phyloP scores from a whole-genome alignment of 129 eudicot genomes.

The Tagetes patula region DNA sequence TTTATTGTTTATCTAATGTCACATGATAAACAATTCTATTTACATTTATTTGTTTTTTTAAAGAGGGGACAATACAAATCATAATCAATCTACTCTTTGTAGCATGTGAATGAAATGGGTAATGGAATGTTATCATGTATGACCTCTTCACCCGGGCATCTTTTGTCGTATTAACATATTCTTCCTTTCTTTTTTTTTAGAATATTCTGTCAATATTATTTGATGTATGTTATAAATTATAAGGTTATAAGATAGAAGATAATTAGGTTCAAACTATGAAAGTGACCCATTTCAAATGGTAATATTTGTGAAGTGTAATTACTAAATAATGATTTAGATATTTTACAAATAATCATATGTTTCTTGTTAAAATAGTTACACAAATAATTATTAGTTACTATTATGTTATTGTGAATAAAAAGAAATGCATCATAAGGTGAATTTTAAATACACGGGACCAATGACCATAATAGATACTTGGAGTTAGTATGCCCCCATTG shows the following conservation, averaged over 20 bases:
- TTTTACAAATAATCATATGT: neutral
- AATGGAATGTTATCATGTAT: conserved; percentile 31
- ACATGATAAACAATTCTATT: neutral
- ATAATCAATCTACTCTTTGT: conserved; percentile 38
- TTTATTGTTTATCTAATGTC: neutral
- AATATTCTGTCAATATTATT: conserved; percentile 21
- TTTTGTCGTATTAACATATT: conserved; percentile 37
- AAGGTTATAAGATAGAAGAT: neutral
- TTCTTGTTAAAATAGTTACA: neutral
- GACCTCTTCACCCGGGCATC: conserved; percentile 41
- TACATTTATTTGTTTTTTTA: neutral
- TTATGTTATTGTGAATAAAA: neutral
- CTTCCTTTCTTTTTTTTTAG: conserved; percentile 15
- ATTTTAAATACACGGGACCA: conserved; percentile 8
- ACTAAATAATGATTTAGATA: neutral
- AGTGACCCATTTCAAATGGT: neutral
- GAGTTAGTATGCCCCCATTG: neutral
- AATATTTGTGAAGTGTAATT: neutral
- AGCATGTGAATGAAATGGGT: conserved; percentile 51
- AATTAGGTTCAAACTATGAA: neutral
- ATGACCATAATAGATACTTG: neutral
- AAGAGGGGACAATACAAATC: conserved; percentile 39
- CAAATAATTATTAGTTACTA: neutral
- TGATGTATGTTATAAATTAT: neutral
- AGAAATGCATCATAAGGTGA: neutral